Percentiles rank a stretch among this genome's conserved stretches.
Evolutionary conservation across 2,329 filamentous ascomycete genomes (phyloP).

Genomic region (Pseudogymnoascus sp.): DNA sequence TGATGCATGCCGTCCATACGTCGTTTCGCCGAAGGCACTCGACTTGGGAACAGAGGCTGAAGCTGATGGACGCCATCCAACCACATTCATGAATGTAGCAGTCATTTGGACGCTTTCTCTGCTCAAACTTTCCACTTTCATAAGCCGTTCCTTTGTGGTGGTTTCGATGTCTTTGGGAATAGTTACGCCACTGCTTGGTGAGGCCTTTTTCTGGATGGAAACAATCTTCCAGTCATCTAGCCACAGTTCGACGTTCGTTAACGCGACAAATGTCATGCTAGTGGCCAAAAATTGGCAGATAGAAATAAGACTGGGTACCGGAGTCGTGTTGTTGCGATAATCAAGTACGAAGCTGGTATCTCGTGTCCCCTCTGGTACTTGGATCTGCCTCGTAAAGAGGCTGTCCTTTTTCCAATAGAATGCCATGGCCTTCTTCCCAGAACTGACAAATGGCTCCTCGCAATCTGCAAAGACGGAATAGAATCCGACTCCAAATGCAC

Average conservation of each 20-base stretch:
- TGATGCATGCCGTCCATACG: conserved; percentile 40
- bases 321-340: conserved; percentile 81
- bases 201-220: conserved; percentile 73
- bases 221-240: conserved; percentile 81
- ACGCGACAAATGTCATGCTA: conserved; percentile 88
- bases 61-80: conserved; percentile 70
- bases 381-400: conserved; percentile 81
- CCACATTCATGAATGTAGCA: conserved; percentile 77
- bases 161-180: conserved; percentile 75
- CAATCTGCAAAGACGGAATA: conserved; percentile 98
- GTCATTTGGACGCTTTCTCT: conserved; percentile 88
- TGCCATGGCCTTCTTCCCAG: conserved; percentile 86
- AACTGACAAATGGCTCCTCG: conserved; percentile 94
- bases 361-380: conserved; percentile 55
- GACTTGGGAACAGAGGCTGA: conserved; percentile 25
- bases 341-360: conserved; percentile 93
- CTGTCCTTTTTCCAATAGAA: conserved; percentile 99
- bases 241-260: conserved; percentile 82
- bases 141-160: conserved; percentile 76
- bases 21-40: conserved; percentile 12
- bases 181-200: conserved; percentile 62
- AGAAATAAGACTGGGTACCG: conserved; percentile 76
- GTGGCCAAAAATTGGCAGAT: conserved; percentile 89
- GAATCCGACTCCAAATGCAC: conserved; percentile 95
- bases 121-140: conserved; percentile 75